Conservation (phyloP, 2,329 filamentous ascomycete genomes). For the Fusarium musae region DNA sequence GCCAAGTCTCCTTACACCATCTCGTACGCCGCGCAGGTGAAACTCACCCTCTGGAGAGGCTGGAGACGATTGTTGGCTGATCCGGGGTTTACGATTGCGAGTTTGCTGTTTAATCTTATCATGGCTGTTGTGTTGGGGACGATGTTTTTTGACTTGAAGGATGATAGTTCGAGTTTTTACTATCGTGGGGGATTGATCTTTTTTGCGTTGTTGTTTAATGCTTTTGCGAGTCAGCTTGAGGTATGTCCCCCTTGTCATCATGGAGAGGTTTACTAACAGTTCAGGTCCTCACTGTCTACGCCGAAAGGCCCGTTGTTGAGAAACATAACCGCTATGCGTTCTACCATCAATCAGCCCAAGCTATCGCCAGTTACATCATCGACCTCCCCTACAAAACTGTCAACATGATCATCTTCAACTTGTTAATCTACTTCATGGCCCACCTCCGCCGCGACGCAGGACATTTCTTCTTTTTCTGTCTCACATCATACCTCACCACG, state of each 20-base stretch:
- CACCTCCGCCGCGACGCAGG: constrained; percentile 68
- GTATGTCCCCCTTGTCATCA: not conserved
- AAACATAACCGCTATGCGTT: constrained; percentile 51
- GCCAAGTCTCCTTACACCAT: constrained; percentile 60
- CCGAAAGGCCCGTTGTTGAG: constrained; percentile 48
- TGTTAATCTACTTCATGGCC: constrained; percentile 72
- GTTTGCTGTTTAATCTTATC: constrained; percentile 57
- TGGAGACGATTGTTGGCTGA: constrained; percentile 54
- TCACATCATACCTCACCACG: constrained; percentile 51
- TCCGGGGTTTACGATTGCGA: constrained; percentile 53
- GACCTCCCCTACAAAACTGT: constrained; percentile 43
- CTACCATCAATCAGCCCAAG: constrained; percentile 49
- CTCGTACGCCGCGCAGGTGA: constrained; percentile 57
- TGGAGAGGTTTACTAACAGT: not conserved
- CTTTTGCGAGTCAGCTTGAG: constrained; percentile 53
- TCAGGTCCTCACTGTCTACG: constrained; percentile 46
- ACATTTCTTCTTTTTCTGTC: constrained; percentile 69
- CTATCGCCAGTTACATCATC: constrained; percentile 42
- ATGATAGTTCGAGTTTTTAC: constrained; percentile 58
- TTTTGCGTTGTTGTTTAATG: constrained; percentile 63
- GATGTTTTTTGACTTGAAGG: constrained; percentile 59
- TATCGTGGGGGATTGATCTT: constrained; percentile 61
- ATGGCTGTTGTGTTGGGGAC: constrained; percentile 64
- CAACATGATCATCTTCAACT: constrained; percentile 44
- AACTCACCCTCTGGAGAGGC: constrained; percentile 55